Percentiles rank a stretch among this genome's conserved stretches.
These are phyloP conservation scores for Diaporthe aspalathi DNA, from an alignment of 2,329 filamentous ascomycete genomes.

Conservation along the genomic window DNA sequence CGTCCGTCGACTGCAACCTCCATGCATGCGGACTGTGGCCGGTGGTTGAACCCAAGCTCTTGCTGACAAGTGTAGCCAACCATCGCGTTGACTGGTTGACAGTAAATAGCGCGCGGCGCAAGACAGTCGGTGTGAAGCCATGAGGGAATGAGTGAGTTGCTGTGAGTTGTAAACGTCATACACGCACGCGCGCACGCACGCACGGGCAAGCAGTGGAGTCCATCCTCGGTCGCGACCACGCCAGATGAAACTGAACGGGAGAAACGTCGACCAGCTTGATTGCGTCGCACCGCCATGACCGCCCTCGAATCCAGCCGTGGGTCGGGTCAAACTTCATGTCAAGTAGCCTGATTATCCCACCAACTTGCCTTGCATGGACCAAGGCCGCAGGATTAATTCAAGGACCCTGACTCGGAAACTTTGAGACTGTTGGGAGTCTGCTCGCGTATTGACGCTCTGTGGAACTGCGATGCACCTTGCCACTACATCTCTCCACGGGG, in stretches of 20 bases:
- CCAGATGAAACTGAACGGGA: neutral
- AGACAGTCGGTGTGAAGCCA: constrained; percentile 28
- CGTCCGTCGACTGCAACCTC: constrained; percentile 1
- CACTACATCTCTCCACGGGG: constrained; percentile 2
- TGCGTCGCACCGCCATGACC: constrained; percentile 8
- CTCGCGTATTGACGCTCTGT: neutral
- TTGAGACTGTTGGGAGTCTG: neutral
- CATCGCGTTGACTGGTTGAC: constrained; percentile 1
- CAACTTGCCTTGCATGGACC: neutral
- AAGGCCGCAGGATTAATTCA: neutral
- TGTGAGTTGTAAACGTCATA: constrained; percentile 5
- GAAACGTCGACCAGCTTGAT: neutral
- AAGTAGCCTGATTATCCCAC: neutral
- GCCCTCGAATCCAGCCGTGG: neutral
- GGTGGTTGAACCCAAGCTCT: constrained; percentile 2
- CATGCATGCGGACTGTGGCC: neutral
- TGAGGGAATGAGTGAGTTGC: neutral
- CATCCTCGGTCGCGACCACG: neutral
- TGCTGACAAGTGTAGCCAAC: constrained; percentile 19
- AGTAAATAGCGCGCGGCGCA: neutral
- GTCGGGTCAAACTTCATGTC: neutral
- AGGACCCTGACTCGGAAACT: neutral
- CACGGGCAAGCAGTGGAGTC: neutral
- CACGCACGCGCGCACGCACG: neutral
- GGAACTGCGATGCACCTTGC: neutral